Percentiles rank a stretch among this genome's conserved stretches.
phyloP scores from a whole-genome alignment of 1,139 yeast genomes.

The Hemisphaericaspora subhashii region DNA sequence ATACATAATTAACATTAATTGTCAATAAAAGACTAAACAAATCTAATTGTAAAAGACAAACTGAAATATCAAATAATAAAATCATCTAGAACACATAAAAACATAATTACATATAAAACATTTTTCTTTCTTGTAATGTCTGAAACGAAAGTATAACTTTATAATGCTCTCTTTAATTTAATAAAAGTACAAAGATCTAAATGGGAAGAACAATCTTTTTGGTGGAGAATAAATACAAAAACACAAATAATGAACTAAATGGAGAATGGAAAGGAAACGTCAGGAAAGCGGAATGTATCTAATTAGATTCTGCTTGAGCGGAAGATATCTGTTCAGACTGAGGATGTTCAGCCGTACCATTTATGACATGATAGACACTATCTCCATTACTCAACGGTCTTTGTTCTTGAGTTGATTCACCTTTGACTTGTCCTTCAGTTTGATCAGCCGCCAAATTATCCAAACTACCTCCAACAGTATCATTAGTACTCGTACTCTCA shows the following conservation, averaged over 20 bases:
- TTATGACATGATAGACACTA: neutral
- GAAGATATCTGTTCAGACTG: too few relatives aligned
- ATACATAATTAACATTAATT: slow-evolving; percentile 1
- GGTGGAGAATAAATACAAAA: neutral
- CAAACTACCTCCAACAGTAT: neutral
- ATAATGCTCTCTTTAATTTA: too few relatives aligned
- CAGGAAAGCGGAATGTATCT: too few relatives aligned
- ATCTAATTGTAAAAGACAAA: slow-evolving; percentile 3
- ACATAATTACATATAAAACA: too few relatives aligned
- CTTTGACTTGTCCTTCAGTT: neutral
- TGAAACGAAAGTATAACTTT: too few relatives aligned
- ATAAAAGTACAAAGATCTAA: neutral
- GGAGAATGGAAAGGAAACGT: neutral
- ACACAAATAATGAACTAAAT: neutral
- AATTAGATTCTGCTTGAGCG: too few relatives aligned
- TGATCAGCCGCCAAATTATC: neutral
- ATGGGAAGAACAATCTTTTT: too few relatives aligned
- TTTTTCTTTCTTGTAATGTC: too few relatives aligned
- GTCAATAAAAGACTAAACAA: slow-evolving; percentile 1
- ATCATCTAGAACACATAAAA: too few relatives aligned
- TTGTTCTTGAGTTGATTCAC: neutral
- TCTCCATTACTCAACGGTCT: neutral
- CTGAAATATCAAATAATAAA: slow-evolving; percentile 3
- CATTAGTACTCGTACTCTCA: neutral
- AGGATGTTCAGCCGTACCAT: neutral